Base-by-base conservation (phyloP, 768 basidiomycete genomes). In the Serendipita sp. region DNA sequence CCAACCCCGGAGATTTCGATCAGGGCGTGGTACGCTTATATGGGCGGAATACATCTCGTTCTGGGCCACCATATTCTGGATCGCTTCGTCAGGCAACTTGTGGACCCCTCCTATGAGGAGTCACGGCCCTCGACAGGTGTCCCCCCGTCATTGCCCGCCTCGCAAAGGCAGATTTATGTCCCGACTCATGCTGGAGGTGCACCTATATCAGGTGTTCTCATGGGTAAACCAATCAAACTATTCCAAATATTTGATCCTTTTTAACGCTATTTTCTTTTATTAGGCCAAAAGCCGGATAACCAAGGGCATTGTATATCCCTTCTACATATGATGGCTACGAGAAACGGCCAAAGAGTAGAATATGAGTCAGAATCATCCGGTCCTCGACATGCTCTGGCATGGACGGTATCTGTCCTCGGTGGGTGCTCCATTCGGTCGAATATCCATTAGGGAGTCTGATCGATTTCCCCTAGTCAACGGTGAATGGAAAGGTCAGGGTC, bases 401-500 rank as follows among this genome's bases (percentile, higher is more conserved):
- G 56, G 56, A 60, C 35, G 24, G 56, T 37, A 16, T 28, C 56
- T 37, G 56, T 37, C 24, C 56, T 60, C n/a, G 10, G 34, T 66
- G 44, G 16, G 46, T 38, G 65, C 18, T 28, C 44, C 67, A 53
- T 16, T 45, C 62, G 35, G 67, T 53, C 48, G 7, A 5, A 32
- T 32, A 7, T 24, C 18, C 32, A 10, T 18, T 7, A 53, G 48
- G 32, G 32, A 53, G 48, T 24, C 48, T 53, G 67, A 15, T 62
- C 56, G 16, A 24, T 24, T n/a, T 16, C 4, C 48, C 56, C 24
- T 60, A 85, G 84, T 85, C 45, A 68, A 72, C 35, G 81, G 79
- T 4, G 72, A 76, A 65, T 72, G 76, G 5, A 77, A 75, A 71
- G 85, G 83, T 35, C 75, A 73, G 10, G 83, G 78, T 3, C 73